phyloP scores from a whole-genome alignment of 495 filamentous ascomycete genomes.

The Xylaria nigripes region DNA sequence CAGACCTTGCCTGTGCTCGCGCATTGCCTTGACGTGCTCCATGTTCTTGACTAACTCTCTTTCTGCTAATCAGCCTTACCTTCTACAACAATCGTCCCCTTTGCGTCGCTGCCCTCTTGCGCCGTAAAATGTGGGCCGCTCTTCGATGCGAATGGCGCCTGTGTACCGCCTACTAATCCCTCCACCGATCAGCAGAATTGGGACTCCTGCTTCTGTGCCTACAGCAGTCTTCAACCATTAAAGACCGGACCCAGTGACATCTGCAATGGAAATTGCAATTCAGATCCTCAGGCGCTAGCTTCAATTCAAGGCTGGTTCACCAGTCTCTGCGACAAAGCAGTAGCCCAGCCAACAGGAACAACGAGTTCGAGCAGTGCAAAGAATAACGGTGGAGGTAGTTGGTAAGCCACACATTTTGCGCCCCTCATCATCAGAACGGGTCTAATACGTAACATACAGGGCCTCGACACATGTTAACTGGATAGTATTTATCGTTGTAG shows the following conservation, averaged over 20 bases:
- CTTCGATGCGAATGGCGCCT: conserved; percentile 49
- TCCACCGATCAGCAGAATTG: conserved; percentile 21
- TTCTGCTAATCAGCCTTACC: conserved; percentile 11
- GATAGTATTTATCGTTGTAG: conserved; percentile 49
- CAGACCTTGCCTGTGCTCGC: neutral
- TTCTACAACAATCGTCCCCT: conserved; percentile 40
- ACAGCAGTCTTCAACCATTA: conserved; percentile 34
- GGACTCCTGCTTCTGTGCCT: conserved; percentile 42
- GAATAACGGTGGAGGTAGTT: conserved; percentile 19
- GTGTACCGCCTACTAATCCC: conserved; percentile 36
- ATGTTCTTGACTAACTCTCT: neutral
- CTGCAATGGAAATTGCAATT: conserved; percentile 31
- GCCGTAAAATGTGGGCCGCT: conserved; percentile 38
- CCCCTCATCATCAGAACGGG: neutral
- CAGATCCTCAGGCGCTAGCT: conserved; percentile 25
- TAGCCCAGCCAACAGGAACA: conserved; percentile 17
- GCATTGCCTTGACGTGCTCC: neutral
- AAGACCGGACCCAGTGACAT: conserved; percentile 33
- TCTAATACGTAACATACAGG: conserved; percentile 25
- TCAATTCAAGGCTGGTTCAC: conserved; percentile 45
- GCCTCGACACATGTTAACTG: conserved; percentile 44
- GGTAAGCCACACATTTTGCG: conserved; percentile 11
- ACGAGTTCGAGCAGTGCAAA: conserved; percentile 13
- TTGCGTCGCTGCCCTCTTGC: conserved; percentile 39
- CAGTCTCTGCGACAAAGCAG: conserved; percentile 31